Evolutionary conservation across 2,329 filamentous ascomycete species (phyloP).

Genomic region (Hypoxylon sp.): DNA sequence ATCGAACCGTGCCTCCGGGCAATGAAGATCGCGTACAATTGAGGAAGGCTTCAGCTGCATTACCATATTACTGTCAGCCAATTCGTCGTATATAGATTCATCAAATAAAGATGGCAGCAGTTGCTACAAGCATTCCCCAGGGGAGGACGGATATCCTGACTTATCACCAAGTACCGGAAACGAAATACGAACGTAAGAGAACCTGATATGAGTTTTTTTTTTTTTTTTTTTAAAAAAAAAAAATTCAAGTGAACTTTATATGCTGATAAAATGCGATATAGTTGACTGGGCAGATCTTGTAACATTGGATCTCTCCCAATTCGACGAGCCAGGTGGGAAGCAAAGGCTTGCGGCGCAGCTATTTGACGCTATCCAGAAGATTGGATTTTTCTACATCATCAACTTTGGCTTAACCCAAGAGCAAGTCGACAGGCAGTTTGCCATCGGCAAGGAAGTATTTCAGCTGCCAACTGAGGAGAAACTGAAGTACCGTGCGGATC

Average conservation of each 20-base stretch:
- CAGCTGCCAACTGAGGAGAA: slow-evolving; percentile 70
- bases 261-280: slow-evolving; percentile 27
- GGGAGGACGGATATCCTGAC: slow-evolving; percentile 45
- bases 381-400: slow-evolving; percentile 73
- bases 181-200: slow-evolving; percentile 54
- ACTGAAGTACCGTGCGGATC: slow-evolving; percentile 67
- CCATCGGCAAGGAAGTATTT: slow-evolving; percentile 72
- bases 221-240: too few relatives aligned
- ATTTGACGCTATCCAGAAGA: slow-evolving; percentile 66
- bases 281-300: slow-evolving; percentile 69
- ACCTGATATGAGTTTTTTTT: neutral
- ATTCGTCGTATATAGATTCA: neutral
- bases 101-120: slow-evolving; percentile 41
- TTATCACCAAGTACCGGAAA: slow-evolving; percentile 56
- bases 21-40: slow-evolving; percentile 19
- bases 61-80: slow-evolving; percentile 21
- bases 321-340: slow-evolving; percentile 68
- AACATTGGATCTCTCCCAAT: slow-evolving; percentile 69
- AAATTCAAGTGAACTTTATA: neutral
- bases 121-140: slow-evolving; percentile 38
- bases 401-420: slow-evolving; percentile 74
- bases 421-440: slow-evolving; percentile 72
- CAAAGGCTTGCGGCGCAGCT: slow-evolving; percentile 68
- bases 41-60: neutral
- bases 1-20: slow-evolving; percentile 31